phyloP scores from a whole-genome alignment of 768 basidiomycete genomes.

The Russula abietina region DNA sequence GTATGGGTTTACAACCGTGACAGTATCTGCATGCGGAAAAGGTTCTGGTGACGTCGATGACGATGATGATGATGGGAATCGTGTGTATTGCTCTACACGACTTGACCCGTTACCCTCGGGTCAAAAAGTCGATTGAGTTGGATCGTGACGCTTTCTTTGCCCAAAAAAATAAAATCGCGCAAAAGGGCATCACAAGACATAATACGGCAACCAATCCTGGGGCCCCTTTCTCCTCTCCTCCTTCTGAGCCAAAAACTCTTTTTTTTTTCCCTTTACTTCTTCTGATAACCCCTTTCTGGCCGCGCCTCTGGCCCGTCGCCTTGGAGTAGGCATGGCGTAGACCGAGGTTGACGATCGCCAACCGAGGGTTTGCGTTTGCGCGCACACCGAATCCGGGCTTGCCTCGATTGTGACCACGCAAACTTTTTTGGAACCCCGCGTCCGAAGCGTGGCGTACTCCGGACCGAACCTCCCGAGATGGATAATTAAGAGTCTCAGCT shows the following conservation, averaged over 20 bases:
- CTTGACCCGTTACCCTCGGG: not conserved
- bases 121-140: constrained; percentile 2
- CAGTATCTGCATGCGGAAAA: not conserved
- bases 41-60: constrained; percentile 9
- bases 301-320: no score
- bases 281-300: no score
- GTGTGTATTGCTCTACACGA: not conserved
- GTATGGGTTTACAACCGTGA: not conserved
- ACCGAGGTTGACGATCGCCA: not conserved
- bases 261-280: not conserved
- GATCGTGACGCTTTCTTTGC: not conserved
- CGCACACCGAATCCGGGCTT: no score
- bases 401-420: not conserved
- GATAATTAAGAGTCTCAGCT: not conserved
- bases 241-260: not conserved
- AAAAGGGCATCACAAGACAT: not conserved
- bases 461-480: constrained; percentile 5
- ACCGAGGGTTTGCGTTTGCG: not conserved
- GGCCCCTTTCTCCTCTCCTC: not conserved
- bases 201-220: not conserved
- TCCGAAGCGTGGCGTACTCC: not conserved
- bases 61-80: not conserved
- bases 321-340: not conserved
- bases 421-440: constrained; percentile 11
- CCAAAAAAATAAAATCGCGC: constrained; percentile 2